Base-by-base conservation (phyloP, 1,284 basidiomycete species). In the Jaminaea rosea region DNA sequence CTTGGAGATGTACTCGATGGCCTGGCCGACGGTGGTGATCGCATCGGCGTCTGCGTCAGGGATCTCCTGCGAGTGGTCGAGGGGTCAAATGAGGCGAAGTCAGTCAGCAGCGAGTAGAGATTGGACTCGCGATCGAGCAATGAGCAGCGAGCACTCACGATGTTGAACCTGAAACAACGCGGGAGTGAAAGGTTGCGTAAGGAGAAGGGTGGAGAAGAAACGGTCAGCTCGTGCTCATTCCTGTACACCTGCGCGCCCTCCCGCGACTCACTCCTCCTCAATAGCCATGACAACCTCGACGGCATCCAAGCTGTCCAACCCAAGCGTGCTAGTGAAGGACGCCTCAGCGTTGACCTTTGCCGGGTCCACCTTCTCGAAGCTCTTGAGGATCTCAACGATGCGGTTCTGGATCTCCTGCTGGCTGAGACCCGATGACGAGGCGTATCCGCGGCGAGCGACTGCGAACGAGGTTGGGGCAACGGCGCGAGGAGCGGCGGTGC, bases 231-330 rank as follows among this genome's bases (percentile, higher is more conserved):
- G n/a, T n/a, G n/a, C n/a, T n/a, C n/a, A n/a, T n/a, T n/a, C n/a
- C n/a, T n/a, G n/a, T n/a, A n/a, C n/a, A n/a, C n/a, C n/a, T n/a
- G n/a, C n/a, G n/a, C n/a, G n/a, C n/a, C n/a, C n/a, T n/a, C n/a
- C n/a, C n/a, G n/a, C n/a, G n/a, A n/a, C n/a, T n/a, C 80, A 81
- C 75, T 89, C 93, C 84, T 98, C 93, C 78, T 99, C 94, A 65
- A 99, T 87, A 44, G 93, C 91, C 92, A 99, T 97, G 69, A 98
- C 89, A 39, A 97, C 92, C 77, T 99, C 94, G 39, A 99, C 93
- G 44, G 91, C 84, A 76, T 98, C 94, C 72, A 99, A 79, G 69
- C 91, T 96, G 79, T 99, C 94, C 46, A 99, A 82, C 34, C 90
- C 87, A 53, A 99, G 83, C 79, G 98, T 91, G 46, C 81, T 79